Conservation (phyloP, 2,329 filamentous ascomycete genomes). For the Paraphoma sp. region DNA sequence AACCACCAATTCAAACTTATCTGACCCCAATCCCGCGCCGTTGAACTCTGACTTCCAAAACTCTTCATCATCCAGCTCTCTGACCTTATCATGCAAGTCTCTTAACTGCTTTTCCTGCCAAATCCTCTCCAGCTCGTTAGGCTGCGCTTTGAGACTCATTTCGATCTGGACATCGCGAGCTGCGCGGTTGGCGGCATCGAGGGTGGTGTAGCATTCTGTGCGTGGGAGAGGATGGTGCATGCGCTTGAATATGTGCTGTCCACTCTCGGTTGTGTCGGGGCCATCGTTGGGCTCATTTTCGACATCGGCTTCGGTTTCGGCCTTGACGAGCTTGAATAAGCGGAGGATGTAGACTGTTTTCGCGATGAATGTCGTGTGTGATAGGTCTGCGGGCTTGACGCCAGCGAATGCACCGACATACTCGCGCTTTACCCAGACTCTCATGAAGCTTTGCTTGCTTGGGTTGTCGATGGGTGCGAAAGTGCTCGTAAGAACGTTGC, state of each 20-base stretch:
- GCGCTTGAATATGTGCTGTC: background rate
- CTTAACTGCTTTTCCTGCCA: constrained; percentile 24
- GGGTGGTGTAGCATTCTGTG: constrained; percentile 30
- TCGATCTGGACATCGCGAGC: constrained; percentile 33
- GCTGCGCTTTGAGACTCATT: constrained; percentile 26
- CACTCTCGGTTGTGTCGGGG: no score
- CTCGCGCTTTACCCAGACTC: constrained; percentile 26
- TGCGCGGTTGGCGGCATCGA: constrained; percentile 32
- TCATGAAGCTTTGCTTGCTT: constrained; percentile 9
- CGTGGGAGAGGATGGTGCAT: constrained; percentile 13
- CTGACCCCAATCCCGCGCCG: constrained; percentile 19
- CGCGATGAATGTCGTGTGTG: constrained; percentile 16
- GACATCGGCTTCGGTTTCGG: constrained; percentile 1
- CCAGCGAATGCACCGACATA: constrained; percentile 17
- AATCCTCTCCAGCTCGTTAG: constrained; percentile 1
- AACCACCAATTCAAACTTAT: constrained; percentile 32
- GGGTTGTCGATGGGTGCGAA: constrained; percentile 18
- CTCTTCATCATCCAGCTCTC: constrained; percentile 11
- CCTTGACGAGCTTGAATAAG: constrained; percentile 21
- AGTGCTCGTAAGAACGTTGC: constrained; percentile 6
- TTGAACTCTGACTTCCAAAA: constrained; percentile 35
- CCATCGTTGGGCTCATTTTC: background rate
- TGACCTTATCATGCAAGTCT: constrained; percentile 19
- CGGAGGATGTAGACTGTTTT: constrained; percentile 30
- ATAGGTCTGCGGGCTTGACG: background rate